Percentiles rank a stretch among this genome's conserved stretches.
Evolutionary conservation across 1,139 yeast genomes (phyloP).

Genomic region (Komagataea norvegica): DNA sequence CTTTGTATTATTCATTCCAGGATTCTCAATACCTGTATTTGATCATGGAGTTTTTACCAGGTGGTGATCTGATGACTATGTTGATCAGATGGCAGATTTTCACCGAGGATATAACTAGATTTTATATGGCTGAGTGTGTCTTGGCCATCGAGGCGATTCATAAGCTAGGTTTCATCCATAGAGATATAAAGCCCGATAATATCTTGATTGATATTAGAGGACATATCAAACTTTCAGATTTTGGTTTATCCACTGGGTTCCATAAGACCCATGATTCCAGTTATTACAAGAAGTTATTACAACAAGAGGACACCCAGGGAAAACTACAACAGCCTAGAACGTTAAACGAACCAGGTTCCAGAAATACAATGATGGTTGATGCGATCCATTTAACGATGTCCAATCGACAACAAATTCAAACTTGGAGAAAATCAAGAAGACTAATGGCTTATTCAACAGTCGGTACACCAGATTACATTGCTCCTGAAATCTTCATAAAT

Average conservation of each 20-base stretch:
- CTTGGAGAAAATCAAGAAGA: slow-evolving; percentile 96
- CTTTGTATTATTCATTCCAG: slow-evolving; percentile 75
- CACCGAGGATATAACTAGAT: slow-evolving; percentile 78
- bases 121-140: slow-evolving; percentile 85
- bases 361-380: slow-evolving; percentile 90
- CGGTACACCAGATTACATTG: slow-evolving; percentile 98
- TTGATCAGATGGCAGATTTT: slow-evolving; percentile 81
- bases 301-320: slow-evolving; percentile 43
- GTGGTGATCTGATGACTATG: slow-evolving; percentile 88
- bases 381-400: slow-evolving; percentile 95
- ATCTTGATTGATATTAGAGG: slow-evolving; percentile 77
- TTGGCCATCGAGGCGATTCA: slow-evolving; percentile 81
- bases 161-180: slow-evolving; percentile 72
- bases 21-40: slow-evolving; percentile 70
- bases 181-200: slow-evolving; percentile 78
- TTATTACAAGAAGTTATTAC: slow-evolving; percentile 67
- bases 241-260: slow-evolving; percentile 82
- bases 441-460: slow-evolving; percentile 98
- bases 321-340: slow-evolving; percentile 32
- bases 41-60: slow-evolving; percentile 82
- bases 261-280: slow-evolving; percentile 82
- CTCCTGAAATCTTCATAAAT: slow-evolving; percentile 94
- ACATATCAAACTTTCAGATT: slow-evolving; percentile 73
- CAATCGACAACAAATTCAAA: slow-evolving; percentile 94
- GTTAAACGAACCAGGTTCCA: slow-evolving; percentile 28